phyloP scores from a whole-genome alignment of 1,284 basidiomycete species.

The Pyrrhoderma lamaoense region DNA sequence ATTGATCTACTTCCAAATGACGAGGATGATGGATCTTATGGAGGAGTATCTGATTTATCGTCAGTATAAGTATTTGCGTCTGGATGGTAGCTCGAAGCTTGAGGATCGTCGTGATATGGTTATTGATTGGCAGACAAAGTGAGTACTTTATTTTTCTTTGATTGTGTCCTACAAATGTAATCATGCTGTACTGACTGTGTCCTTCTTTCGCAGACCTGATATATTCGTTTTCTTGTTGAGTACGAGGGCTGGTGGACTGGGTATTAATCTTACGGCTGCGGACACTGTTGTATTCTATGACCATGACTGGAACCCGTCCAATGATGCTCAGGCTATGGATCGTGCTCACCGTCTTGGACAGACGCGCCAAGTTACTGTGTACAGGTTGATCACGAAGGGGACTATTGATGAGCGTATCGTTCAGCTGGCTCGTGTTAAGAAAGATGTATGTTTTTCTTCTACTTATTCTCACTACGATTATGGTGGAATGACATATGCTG shows the following conservation, averaged over 20 bases:
- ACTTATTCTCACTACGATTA: neutral
- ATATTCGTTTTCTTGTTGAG: slow-evolving; percentile 95
- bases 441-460: slow-evolving; percentile 60
- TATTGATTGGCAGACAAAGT: slow-evolving; percentile 98
- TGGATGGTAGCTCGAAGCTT: slow-evolving; percentile 94
- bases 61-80: slow-evolving; percentile 94
- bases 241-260: slow-evolving; percentile 94
- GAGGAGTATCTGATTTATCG: slow-evolving; percentile 98
- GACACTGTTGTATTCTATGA: slow-evolving; percentile 99
- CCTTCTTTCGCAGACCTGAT: slow-evolving; percentile 56
- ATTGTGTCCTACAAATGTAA: no score
- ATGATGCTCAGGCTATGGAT: slow-evolving; percentile 99
- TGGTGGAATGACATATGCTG: no score
- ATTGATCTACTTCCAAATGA: slow-evolving; percentile 99
- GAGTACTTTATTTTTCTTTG: slow-evolving; percentile 23
- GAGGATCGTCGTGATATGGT: slow-evolving; percentile 99
- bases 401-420: slow-evolving; percentile 99
- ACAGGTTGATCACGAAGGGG: slow-evolving; percentile 92
- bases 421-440: slow-evolving; percentile 89
- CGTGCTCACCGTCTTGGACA: slow-evolving; percentile 98
- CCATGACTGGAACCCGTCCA: slow-evolving; percentile 99
- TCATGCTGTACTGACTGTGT: neutral
- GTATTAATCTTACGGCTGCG: slow-evolving; percentile 97
- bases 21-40: slow-evolving; percentile 99
- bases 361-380: slow-evolving; percentile 98